phyloP scores from a whole-genome alignment of 2,329 filamentous ascomycete genomes.

The Drechmeria coniospora region DNA sequence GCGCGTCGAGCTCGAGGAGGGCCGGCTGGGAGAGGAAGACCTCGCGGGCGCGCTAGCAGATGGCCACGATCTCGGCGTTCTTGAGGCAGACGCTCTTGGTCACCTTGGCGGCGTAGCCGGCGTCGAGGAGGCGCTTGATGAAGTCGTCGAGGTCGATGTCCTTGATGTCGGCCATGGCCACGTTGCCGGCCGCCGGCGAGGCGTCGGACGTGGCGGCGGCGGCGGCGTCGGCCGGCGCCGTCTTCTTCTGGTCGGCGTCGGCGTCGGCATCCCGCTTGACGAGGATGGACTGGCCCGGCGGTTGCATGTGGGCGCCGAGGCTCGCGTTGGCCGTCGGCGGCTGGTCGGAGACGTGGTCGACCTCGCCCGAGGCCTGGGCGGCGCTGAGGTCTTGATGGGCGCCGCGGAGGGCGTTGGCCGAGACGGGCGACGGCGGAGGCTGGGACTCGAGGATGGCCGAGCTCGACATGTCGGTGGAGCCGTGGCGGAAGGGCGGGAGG shows the following conservation, averaged over 20 bases:
- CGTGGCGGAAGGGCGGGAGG: slow-evolving; percentile 22
- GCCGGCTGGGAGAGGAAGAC: slow-evolving; percentile 84
- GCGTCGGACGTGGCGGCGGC: too few relatives aligned
- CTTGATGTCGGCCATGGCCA: slow-evolving; percentile 84
- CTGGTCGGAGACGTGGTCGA: slow-evolving; percentile 85
- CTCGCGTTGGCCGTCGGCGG: slow-evolving; percentile 55
- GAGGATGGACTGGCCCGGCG: slow-evolving; percentile 78
- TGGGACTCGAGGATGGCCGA: slow-evolving; percentile 35
- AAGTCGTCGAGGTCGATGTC: slow-evolving; percentile 92
- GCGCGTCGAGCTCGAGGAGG: slow-evolving; percentile 77
- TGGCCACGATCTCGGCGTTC: slow-evolving; percentile 91
- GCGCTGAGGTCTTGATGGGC: slow-evolving; percentile 66
- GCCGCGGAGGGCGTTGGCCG: slow-evolving; percentile 56
- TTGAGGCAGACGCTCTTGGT: slow-evolving; percentile 96
- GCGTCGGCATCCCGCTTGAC: slow-evolving; percentile 62
- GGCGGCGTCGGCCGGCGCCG: too few relatives aligned
- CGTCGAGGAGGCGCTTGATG: slow-evolving; percentile 86
- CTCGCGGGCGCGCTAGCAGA: slow-evolving; percentile 80
- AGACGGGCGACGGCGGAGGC: slow-evolving; percentile 74
- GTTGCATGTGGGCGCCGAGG: slow-evolving; percentile 41
- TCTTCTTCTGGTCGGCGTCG: slow-evolving; percentile 45
- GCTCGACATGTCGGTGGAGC: slow-evolving; percentile 24
- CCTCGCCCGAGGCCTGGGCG: slow-evolving; percentile 75
- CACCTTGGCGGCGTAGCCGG: slow-evolving; percentile 89
- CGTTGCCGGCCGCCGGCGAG: slow-evolving; percentile 32